Base-by-base conservation (phyloP, 176 grass and related monocot species). In the Panicum miliaceum region DNA sequence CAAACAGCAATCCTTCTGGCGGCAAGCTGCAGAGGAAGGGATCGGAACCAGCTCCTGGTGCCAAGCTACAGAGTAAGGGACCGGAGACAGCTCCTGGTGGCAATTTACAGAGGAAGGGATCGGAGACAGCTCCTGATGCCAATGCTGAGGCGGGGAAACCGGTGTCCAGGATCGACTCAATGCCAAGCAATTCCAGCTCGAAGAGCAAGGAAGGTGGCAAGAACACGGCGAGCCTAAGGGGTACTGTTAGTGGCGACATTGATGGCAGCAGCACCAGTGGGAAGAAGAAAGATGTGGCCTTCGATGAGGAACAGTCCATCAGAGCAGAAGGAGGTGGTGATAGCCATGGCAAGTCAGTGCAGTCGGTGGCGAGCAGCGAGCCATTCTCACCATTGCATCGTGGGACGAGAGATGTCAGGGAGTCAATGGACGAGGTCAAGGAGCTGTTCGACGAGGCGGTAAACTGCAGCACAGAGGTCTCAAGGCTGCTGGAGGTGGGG, bases 401-500 rank as follows among this genome's bases (percentile, higher is more conserved):
- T 62, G 84, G 77, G 35, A 60, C 68, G 0, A 92, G 84, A 76
- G 88, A 91, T 77, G 82, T 96, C 46, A 73, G 26, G 65, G 88
- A 94, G 45, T 89, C 91, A 1, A 89, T 96, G 52, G 19, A 91
- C 3, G 90, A 92, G 68, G 74, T 99, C 52, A 92, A 90, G 60
- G 86, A 67, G 46, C 71, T 70, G 37, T 99, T 99, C 35, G 61
- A 85, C 11, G 81, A 62, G 35, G 90, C 87, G 0, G 50, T 85
- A 57, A 78, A 76, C 68, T 92, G 74, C 32, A 86, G 88, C 2
- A 56, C 82, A 82, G 91, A 92, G 52, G 86, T 96, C 46, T 87
- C 93, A 12, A 78, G 29, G 78, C 72, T 92, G 37, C 93, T 99
- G 47, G 93, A 99, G 91, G 89, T 96, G 65, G 84, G 88, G 20